Evolutionary conservation across 140 eudicot species (phyloP).

Genomic region (Erigeron philadelphicus): DNA sequence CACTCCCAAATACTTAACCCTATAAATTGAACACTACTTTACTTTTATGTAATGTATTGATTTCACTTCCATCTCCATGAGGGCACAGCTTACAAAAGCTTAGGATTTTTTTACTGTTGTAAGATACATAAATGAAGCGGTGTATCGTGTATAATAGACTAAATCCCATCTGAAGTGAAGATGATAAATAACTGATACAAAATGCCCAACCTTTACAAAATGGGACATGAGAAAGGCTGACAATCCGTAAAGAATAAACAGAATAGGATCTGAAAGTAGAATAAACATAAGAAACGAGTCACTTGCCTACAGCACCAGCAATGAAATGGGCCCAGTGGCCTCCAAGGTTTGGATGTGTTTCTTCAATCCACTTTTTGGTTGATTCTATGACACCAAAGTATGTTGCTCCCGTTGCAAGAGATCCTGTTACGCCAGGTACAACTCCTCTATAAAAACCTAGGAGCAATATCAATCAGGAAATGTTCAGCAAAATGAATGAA

Average conservation of each 20-base stretch:
- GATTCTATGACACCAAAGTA: constrained; percentile 96
- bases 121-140: not conserved
- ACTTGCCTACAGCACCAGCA: constrained; percentile 85
- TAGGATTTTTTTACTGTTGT: not conserved
- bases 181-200: not conserved
- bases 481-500: not conserved
- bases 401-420: constrained; percentile 93
- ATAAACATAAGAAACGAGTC: constrained; percentile 1
- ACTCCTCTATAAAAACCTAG: constrained; percentile 88
- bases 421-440: constrained; percentile 80
- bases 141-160: not conserved
- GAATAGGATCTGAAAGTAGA: constrained; percentile 3
- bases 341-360: constrained; percentile 67
- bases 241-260: not conserved
- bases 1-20: no score
- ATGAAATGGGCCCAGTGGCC: constrained; percentile 96
- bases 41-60: not conserved
- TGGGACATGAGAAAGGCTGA: not conserved
- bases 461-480: constrained; percentile 10
- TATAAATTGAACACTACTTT: not conserved
- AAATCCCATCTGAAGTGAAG: not conserved
- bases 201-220: not conserved
- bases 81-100: not conserved
- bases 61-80: not conserved
- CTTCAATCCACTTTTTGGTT: constrained; percentile 89